Evolutionary conservation across 2,329 filamentous ascomycete genomes (phyloP).

Genomic region (Talaromyces sp.): DNA sequence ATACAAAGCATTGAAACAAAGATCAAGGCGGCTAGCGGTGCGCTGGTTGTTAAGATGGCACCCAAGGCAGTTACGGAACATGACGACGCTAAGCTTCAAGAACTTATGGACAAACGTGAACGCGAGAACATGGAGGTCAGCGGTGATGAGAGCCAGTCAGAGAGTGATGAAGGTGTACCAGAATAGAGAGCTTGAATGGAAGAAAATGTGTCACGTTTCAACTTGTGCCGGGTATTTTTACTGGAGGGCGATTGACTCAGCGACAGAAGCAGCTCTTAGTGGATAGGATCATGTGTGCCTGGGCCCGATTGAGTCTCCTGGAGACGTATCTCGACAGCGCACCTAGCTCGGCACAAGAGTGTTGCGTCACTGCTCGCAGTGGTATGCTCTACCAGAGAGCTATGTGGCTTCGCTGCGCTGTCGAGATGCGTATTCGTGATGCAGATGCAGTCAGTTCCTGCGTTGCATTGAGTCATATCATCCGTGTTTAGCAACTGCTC

Average conservation of each 20-base stretch:
- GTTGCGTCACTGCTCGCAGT: conserved; percentile 1
- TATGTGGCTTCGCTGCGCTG: background rate
- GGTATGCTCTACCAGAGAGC: background rate
- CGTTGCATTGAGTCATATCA: background rate
- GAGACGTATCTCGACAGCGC: background rate
- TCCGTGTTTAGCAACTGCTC: background rate
- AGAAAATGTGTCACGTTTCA: conserved; percentile 11
- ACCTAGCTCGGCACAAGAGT: background rate
- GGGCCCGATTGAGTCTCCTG: background rate
- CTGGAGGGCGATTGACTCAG: background rate
- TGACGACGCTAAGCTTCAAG: conserved; percentile 93
- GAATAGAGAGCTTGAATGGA: conserved; percentile 26
- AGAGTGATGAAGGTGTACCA: conserved; percentile 83
- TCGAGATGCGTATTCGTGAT: background rate
- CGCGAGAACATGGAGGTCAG: conserved; percentile 97
- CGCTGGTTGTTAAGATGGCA: conserved; percentile 91
- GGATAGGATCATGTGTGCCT: background rate
- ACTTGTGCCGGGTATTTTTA: conserved; percentile 4
- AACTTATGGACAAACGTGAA: conserved; percentile 98
- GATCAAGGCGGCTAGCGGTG: conserved; percentile 73
- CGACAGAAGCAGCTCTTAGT: background rate
- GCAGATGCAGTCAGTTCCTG: background rate
- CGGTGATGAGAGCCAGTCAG: conserved; percentile 92
- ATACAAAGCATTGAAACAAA: conserved; percentile 79
- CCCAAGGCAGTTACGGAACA: conserved; percentile 98